Evolutionary conservation across 345 rosid genomes (phyloP), one percentile per base, ranked within the genome.

Genomic region (Excoecaria agallocha): DNA sequence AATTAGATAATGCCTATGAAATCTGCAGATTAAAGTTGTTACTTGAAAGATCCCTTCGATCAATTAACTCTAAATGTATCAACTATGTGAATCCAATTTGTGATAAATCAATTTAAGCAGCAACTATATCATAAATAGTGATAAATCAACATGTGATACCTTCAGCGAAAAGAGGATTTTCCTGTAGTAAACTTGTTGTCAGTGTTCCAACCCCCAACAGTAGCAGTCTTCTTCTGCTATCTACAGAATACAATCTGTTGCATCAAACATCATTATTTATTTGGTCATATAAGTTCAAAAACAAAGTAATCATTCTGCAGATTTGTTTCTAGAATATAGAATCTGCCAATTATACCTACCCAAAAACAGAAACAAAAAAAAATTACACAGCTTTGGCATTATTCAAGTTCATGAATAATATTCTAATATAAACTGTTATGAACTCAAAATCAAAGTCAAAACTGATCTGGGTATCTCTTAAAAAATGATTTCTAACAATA

Each of bases 171-270:
- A 90, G 86, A 24, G 87, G 64, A 49, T 51, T 81, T 48, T 82
- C 79, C 11, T 90, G 89, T 57, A 86, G n/a, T 55, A 88, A 83
- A 72, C 80, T 80, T 56, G 89, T 83, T n/a, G 89, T 7, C 46
- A 91, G 56, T 16, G 86, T 81, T 82, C 98, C 97, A 69, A 84
- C 64, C 48, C 95, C 97, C 59, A 87, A 48, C 41, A 94, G 80
- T 57, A 91, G 70, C 70, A 79, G 74, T 66, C 94, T 81, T 82
- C 97, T 89, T 84, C 81, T 89, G 87, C 84, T 86, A 51, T 45
- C 79, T 30, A 22, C 17, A 51, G 10, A 35, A 52, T 48, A 15
- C 64, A 30, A 8, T 39, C 8, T 51, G 8, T 63, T 67, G 13
- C n/a, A 71, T 41, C 41, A 56, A 62, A 66, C 41, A 54, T 41